These are phyloP conservation scores for Serendipita sp. DNA, from an alignment of 768 basidiomycete genomes.

Conservation along the genomic window DNA sequence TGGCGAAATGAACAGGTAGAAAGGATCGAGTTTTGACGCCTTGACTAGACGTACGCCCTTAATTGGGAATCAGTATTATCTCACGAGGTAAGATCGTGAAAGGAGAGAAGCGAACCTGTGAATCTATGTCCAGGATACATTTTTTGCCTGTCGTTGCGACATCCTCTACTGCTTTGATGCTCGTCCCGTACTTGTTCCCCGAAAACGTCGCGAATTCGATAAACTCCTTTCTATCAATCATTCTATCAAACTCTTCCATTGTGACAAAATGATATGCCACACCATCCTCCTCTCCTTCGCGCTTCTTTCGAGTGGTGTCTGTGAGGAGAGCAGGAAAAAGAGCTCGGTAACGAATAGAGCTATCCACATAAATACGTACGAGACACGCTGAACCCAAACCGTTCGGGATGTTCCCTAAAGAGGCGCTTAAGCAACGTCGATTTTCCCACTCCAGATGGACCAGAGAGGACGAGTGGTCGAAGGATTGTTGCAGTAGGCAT, in stretches of 20 bases:
- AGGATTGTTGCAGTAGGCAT: not conserved
- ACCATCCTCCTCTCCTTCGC: conserved; percentile 68
- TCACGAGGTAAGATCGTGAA: not conserved
- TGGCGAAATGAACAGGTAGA: conserved; percentile 86
- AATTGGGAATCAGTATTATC: conserved; percentile 4
- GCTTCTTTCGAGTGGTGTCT: conserved; percentile 83
- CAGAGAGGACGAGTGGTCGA: conserved; percentile 74
- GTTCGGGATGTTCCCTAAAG: conserved; percentile 62
- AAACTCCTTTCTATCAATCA: conserved; percentile 59
- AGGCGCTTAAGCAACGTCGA: conserved; percentile 74
- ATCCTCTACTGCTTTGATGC: conserved; percentile 44
- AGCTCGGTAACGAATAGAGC: not conserved
- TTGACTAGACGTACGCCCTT: conserved; percentile 89
- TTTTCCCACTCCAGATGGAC: conserved; percentile 89
- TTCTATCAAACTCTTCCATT: conserved; percentile 47
- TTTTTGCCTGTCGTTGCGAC: conserved; percentile 54
- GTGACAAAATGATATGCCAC: conserved; percentile 77
- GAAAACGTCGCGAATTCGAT: conserved; percentile 92
- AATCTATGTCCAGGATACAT: conserved; percentile 91
- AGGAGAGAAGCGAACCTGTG: conserved; percentile 44
- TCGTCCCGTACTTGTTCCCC: conserved; percentile 86
- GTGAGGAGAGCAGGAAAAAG: conserved; percentile 6
- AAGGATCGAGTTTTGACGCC: conserved; percentile 53
- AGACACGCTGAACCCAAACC: conserved; percentile 86
- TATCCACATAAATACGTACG: conserved; percentile 33